Conservation (phyloP, 192 early-diverging fungal species). For the Dispira parvispora region DNA sequence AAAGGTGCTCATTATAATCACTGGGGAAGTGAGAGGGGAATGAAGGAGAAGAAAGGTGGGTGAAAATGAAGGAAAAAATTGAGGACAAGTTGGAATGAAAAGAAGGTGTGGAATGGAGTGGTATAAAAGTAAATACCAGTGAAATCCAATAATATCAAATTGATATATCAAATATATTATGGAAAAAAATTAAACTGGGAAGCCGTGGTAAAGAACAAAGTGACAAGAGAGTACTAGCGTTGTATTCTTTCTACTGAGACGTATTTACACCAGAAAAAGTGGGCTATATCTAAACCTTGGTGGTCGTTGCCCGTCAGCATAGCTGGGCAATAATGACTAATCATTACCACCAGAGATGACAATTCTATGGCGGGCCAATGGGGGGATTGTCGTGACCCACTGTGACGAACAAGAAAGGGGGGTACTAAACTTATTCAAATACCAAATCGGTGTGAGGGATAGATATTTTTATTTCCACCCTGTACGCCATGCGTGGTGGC, state of each 20-base stretch:
- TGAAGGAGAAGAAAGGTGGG: no score
- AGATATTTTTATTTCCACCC: no score
- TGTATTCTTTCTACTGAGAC: background rate
- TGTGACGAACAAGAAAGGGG: no score
- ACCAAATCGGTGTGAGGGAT: no score
- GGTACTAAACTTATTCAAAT: no score
- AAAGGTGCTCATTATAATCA: conserved; percentile 55
- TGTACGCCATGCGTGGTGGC: background rate
- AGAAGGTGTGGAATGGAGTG: background rate
- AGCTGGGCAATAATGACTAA: no score
- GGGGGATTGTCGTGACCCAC: no score
- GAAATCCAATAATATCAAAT: background rate
- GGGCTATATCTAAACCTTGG: background rate
- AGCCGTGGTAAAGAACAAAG: background rate
- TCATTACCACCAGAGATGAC: no score
- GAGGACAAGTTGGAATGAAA: background rate
- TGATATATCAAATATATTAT: background rate
- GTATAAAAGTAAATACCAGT: background rate
- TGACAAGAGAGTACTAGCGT: background rate
- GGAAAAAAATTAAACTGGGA: background rate
- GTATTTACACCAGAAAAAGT: background rate
- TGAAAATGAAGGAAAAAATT: background rate
- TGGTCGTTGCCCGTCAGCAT: no score
- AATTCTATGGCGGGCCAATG: no score
- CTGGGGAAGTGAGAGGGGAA: no score